Percentiles rank a stretch among this genome's conserved stretches.
These are phyloP conservation scores for Diaporthe citrichinensis DNA, from an alignment of 2,329 filamentous ascomycete genomes.

Conservation along the genomic window DNA sequence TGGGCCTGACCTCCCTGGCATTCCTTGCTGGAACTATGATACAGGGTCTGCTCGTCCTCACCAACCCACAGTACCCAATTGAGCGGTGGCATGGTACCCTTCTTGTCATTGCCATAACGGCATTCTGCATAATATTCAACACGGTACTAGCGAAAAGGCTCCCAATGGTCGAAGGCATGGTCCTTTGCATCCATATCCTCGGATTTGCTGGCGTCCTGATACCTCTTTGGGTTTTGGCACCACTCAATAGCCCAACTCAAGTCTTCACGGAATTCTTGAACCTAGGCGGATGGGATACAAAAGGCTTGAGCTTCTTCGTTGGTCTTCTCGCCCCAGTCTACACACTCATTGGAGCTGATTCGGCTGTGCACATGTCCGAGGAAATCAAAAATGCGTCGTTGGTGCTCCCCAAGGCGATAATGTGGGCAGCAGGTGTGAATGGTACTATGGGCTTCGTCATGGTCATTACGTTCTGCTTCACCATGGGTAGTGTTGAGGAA, in stretches of 20 bases:
- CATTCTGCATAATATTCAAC: slow-evolving; percentile 64
- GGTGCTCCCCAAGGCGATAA: slow-evolving; percentile 55
- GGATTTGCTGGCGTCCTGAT: slow-evolving; percentile 48
- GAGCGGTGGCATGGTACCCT: slow-evolving; percentile 64
- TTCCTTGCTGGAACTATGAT: slow-evolving; percentile 64
- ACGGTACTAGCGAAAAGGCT: slow-evolving; percentile 60
- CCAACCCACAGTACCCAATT: slow-evolving; percentile 55
- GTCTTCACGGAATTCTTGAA: slow-evolving; percentile 64
- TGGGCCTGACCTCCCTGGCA: slow-evolving; percentile 53
- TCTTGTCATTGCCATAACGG: slow-evolving; percentile 62
- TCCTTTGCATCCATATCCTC: slow-evolving; percentile 61
- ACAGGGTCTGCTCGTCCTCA: slow-evolving; percentile 59
- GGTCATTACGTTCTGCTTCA: slow-evolving; percentile 55
- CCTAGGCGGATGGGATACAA: slow-evolving; percentile 61
- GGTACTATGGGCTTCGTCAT: slow-evolving; percentile 55
- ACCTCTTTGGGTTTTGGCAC: slow-evolving; percentile 47
- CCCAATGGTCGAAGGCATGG: slow-evolving; percentile 64
- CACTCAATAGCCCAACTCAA: slow-evolving; percentile 41
- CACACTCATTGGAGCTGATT: slow-evolving; percentile 54
- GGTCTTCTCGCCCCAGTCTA: slow-evolving; percentile 58
- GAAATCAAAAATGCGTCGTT: slow-evolving; percentile 54
- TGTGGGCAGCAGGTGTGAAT: slow-evolving; percentile 52
- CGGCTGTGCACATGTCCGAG: slow-evolving; percentile 55
- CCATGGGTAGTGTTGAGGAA: slow-evolving; percentile 50
- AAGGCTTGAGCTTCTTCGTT: slow-evolving; percentile 61